Evolutionary conservation across 2,329 filamentous ascomycete species (phyloP).

Genomic region (Talaromyces sp.): DNA sequence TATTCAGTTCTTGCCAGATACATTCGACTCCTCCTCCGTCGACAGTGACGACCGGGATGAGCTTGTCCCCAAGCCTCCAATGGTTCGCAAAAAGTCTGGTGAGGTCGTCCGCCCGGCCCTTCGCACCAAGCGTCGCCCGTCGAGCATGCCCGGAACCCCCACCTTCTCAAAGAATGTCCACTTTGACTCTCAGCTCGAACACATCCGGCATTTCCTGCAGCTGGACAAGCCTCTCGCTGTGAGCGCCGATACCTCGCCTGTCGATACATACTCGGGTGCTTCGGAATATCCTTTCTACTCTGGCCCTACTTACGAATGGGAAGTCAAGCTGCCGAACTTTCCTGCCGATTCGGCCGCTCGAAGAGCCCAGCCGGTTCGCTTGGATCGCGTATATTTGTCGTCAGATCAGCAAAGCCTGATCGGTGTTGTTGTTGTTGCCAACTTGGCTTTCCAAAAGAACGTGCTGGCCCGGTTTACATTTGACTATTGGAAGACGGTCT

Average conservation of each 20-base stretch:
- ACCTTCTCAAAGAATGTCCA: slow-evolving; percentile 97
- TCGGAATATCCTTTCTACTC: slow-evolving; percentile 76
- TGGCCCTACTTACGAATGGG: slow-evolving; percentile 66
- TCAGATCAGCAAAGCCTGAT: slow-evolving; percentile 79
- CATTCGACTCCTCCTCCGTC: slow-evolving; percentile 31
- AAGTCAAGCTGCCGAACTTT: slow-evolving; percentile 79
- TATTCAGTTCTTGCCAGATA: slow-evolving; percentile 39
- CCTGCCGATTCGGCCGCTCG: slow-evolving; percentile 57
- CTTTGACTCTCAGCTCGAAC: slow-evolving; percentile 93
- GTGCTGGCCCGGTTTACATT: slow-evolving; percentile 93
- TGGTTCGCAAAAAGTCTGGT: slow-evolving; percentile 97
- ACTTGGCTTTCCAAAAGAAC: slow-evolving; percentile 80
- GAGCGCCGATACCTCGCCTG: slow-evolving; percentile 86
- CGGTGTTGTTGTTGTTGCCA: slow-evolving; percentile 77
- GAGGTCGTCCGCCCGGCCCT: slow-evolving; percentile 92
- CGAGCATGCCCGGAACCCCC: slow-evolving; percentile 95
- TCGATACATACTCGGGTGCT: slow-evolving; percentile 81
- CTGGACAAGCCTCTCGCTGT: slow-evolving; percentile 93
- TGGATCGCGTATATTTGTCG: slow-evolving; percentile 84
- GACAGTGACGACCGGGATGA: slow-evolving; percentile 47
- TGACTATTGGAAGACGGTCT: slow-evolving; percentile 98
- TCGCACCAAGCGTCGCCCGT: slow-evolving; percentile 70
- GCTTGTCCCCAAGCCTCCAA: slow-evolving; percentile 65
- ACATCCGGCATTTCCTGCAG: slow-evolving; percentile 91
- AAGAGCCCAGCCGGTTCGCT: slow-evolving; percentile 58